Base-by-base conservation (phyloP, 495 filamentous ascomycete species). In the Durotheca rogersii region DNA sequence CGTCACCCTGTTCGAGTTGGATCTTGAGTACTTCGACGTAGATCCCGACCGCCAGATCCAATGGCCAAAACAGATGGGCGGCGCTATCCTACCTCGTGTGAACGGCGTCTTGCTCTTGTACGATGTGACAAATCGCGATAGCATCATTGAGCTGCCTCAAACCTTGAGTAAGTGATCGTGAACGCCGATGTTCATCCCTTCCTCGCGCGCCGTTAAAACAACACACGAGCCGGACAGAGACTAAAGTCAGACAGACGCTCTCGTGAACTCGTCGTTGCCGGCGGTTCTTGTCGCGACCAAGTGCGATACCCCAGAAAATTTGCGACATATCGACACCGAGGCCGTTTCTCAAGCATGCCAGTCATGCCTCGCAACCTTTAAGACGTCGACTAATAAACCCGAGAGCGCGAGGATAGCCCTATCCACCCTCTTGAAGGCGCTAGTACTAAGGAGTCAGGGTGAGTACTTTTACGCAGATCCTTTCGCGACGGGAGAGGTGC, bases 41-140 rank as follows among this genome's bases (percentile, higher is more conserved):
- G 79, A 83, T 58, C 78, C 81, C 17, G 72, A 83, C 48, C 76
- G 85, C 35, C 77, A 77, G 32, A 80, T 95, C 47, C 73, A 81
- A 55, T 97, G 90, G 91, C 92, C 92, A 11, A 81, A 83, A 30
- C 74, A 81, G 57, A 81, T 86, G 43, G 74, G 76, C 55, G 85
- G 87, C 35, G 71, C 81, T 27, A 74, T 81, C 41, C 69, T 85
- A 41, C 88, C 89, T 34, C 75, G 74, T 18, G 80, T 96, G 64
- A 88, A 97, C 58, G 92, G 89, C 21, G 89, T 84, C 30, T 66
- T 96, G 59, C 77, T 90, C 43, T 70, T 96, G 39, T 93, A 95
- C 73, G 87, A 96, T 75, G 85, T 90, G 19, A 88, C 82, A 61
- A 85, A 88, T 60, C 73, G 79, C 49, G 79, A 81, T 30, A 90